A percentile compares a stretch with the other conserved stretches of the same genome.
These are phyloP conservation scores for Hortaea sp. DNA, from an alignment of 2,329 filamentous ascomycete species.

Conservation along the genomic window DNA sequence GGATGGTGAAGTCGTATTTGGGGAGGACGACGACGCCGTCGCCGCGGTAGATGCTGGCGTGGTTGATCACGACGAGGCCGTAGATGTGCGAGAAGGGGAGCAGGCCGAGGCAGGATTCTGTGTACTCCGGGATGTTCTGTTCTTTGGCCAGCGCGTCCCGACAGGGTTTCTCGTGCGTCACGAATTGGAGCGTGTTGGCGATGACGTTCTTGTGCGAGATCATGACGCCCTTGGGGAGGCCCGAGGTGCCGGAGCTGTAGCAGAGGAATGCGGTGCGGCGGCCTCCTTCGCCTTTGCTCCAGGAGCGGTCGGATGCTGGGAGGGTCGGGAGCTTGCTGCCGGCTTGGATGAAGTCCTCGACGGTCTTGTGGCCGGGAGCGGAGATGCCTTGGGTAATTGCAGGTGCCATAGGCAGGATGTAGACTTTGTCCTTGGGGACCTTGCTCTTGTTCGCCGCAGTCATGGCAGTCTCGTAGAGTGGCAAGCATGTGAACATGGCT, in stretches of 20 bases:
- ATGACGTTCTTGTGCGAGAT: conserved; percentile 73
- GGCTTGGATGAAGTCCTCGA: conserved; percentile 55
- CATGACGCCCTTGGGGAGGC: conserved; percentile 65
- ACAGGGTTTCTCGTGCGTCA: conserved; percentile 37
- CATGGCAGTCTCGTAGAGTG: conserved; percentile 54
- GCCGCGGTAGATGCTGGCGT: conserved; percentile 64
- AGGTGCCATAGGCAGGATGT: conserved; percentile 59
- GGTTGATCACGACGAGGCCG: conserved; percentile 47
- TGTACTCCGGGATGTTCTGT: conserved; percentile 27
- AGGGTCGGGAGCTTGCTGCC: conserved; percentile 47
- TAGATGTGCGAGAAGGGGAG: conserved; percentile 49
- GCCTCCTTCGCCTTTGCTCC: conserved; percentile 55
- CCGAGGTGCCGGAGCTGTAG: conserved; percentile 72
- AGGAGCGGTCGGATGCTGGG: conserved; percentile 41
- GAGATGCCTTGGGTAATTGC: conserved; percentile 39
- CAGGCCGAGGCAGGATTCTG: conserved; percentile 48
- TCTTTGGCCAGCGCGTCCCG: conserved; percentile 24
- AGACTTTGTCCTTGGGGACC: conserved; percentile 55
- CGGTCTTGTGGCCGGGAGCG: conserved; percentile 48
- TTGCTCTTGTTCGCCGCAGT: conserved; percentile 53
- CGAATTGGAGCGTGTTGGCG: conserved; percentile 59
- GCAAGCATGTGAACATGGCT: conserved; percentile 60
- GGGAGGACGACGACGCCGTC: conserved; percentile 63
- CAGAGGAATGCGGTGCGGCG: conserved; percentile 66
- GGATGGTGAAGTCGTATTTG: conserved; percentile 63